Evolutionary conservation across 495 filamentous ascomycete species (phyloP).

Genomic region (Hypoxylon trugodes): DNA sequence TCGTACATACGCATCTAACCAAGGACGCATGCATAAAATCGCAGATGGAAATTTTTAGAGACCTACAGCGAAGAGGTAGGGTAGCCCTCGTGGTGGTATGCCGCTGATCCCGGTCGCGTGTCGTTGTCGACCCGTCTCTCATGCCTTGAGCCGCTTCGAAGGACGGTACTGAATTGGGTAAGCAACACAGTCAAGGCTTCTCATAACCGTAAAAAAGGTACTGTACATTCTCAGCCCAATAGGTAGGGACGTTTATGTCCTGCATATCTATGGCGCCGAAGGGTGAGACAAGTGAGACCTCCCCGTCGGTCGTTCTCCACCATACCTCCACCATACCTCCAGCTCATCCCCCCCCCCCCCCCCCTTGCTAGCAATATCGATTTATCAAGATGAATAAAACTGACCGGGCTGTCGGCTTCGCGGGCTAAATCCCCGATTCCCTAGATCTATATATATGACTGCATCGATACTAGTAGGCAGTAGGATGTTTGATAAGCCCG

Average conservation of each 20-base stretch:
- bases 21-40: no score
- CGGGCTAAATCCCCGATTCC: not conserved
- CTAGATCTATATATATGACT: conserved; percentile 8
- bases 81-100: no score
- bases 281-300: not conserved
- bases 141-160: not conserved
- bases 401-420: not conserved
- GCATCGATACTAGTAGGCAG: not conserved
- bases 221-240: conserved; percentile 8
- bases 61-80: no score
- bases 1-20: not conserved
- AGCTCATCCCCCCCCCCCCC: not conserved
- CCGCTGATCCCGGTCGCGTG: no score
- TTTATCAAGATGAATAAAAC: not conserved
- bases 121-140: not conserved
- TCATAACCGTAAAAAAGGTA: conserved; percentile 8
- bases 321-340: not conserved
- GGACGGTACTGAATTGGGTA: not conserved
- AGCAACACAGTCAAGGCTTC: not conserved
- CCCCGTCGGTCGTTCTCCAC: conserved; percentile 1
- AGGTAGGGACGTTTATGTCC: conserved; percentile 4
- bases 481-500: not conserved
- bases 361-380: no score
- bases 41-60: no score
- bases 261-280: not conserved